A percentile compares a stretch with the other conserved stretches of the same genome.
Evolutionary conservation across 768 basidiomycete genomes (phyloP).

Genomic region (Termitomyces sp.): DNA sequence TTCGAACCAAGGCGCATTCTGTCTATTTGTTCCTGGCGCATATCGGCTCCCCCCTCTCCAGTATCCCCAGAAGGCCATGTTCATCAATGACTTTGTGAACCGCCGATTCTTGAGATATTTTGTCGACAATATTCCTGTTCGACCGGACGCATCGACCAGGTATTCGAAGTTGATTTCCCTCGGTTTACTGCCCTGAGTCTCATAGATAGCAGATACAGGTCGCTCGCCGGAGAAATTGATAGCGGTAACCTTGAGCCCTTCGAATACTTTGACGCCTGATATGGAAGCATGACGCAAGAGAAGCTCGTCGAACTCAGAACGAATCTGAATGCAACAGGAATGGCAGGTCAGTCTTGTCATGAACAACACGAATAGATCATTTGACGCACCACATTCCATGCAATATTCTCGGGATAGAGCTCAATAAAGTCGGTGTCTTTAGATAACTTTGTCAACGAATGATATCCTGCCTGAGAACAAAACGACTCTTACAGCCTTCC

Average conservation of each 20-base stretch:
- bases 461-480: too few species aligned
- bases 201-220: too few species aligned
- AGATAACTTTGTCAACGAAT: too few species aligned
- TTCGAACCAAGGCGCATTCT: slow-evolving; percentile 50
- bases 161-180: too few species aligned
- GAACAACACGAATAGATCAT: slow-evolving; percentile 49
- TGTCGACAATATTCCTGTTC: slow-evolving; percentile 57
- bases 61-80: too few species aligned
- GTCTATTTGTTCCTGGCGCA: slow-evolving; percentile 32
- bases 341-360: too few species aligned
- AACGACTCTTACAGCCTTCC: too few species aligned
- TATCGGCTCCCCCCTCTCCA: slow-evolving; percentile 50
- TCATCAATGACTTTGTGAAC: too few species aligned
- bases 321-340: slow-evolving; percentile 54
- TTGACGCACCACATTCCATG: slow-evolving; percentile 62
- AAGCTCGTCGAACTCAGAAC: too few species aligned
- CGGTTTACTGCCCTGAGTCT: slow-evolving; percentile 17
- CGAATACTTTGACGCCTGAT: slow-evolving; percentile 46
- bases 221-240: slow-evolving; percentile 39
- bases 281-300: too few species aligned
- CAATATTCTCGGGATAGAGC: too few species aligned
- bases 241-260: slow-evolving; percentile 39
- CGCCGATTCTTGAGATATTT: too few species aligned
- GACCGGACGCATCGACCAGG: slow-evolving; percentile 64
- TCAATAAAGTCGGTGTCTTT: slow-evolving; percentile 59